These are phyloP conservation scores for Picea glauca DNA, from an alignment of 75 land plant species.

Conservation along the genomic window DNA sequence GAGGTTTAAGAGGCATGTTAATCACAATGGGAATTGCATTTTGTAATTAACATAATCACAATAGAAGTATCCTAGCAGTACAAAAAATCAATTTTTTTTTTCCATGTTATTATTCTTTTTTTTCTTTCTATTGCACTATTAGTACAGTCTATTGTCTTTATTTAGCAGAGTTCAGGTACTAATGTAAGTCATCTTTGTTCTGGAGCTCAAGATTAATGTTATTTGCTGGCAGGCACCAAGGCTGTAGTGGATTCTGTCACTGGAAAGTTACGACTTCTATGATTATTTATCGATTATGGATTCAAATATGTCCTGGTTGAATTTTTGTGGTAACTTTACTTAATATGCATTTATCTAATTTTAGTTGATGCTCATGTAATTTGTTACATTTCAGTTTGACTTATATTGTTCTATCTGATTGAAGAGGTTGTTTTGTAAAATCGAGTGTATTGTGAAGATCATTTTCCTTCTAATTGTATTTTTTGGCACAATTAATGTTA, in stretches of 20 bases:
- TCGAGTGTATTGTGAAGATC: no score
- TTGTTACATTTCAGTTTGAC: no score
- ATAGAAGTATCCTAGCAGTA: background rate
- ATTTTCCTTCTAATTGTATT: no score
- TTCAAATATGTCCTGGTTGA: no score
- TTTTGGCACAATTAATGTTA: no score
- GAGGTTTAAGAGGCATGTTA: no score
- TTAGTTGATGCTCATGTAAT: no score
- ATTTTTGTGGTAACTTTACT: no score
- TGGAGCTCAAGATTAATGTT: background rate
- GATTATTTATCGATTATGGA: background rate
- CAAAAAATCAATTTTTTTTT: background rate
- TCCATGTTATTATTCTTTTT: no score
- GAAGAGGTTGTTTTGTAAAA: no score
- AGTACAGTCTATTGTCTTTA: background rate
- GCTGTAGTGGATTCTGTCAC: constrained; percentile 40
- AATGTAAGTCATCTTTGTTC: background rate
- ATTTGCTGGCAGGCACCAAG: constrained; percentile 24
- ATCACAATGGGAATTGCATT: background rate
- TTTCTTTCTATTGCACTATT: background rate
- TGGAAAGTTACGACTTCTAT: constrained; percentile 46
- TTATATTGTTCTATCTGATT: no score
- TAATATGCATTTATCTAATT: no score
- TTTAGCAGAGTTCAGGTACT: background rate
- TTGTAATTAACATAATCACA: background rate